Evolutionary conservation across 768 basidiomycete genomes (phyloP).

Genomic region (Tulasnella sp.): DNA sequence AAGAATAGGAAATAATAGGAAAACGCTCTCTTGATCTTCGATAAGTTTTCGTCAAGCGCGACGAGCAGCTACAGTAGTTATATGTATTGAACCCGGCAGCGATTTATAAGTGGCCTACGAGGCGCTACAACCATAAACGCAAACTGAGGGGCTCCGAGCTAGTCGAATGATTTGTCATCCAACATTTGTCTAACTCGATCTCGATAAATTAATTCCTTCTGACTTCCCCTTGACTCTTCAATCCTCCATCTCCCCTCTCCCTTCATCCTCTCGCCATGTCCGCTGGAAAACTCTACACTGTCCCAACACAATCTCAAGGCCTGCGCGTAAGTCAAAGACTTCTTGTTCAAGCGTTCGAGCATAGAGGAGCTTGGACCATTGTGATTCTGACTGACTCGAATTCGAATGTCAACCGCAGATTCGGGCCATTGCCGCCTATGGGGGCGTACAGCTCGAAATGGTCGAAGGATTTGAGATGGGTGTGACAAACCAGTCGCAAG

Average conservation of each 20-base stretch:
- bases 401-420: neutral
- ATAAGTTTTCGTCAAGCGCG: too few relatives aligned
- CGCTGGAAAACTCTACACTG: slow-evolving; percentile 53
- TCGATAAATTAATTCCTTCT: neutral
- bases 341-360: neutral
- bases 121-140: neutral
- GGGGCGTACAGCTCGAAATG: neutral
- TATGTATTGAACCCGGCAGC: too few relatives aligned
- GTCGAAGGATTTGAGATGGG: neutral
- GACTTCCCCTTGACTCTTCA: neutral
- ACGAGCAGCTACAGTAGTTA: too few relatives aligned
- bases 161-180: neutral
- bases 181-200: neutral
- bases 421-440: slow-evolving; percentile 8
- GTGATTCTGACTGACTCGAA: slow-evolving; percentile 3
- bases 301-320: slow-evolving; percentile 31
- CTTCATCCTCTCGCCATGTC: slow-evolving; percentile 37
- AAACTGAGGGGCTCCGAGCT: neutral
- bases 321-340: slow-evolving; percentile 36
- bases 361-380: neutral
- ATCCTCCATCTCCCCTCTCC: slow-evolving; percentile 12
- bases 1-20: neutral
- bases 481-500: slow-evolving; percentile 15
- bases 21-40: neutral
- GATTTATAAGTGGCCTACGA: neutral